Evolutionary conservation across 768 basidiomycete genomes (phyloP).

Genomic region (Tricholoma furcatifolium): DNA sequence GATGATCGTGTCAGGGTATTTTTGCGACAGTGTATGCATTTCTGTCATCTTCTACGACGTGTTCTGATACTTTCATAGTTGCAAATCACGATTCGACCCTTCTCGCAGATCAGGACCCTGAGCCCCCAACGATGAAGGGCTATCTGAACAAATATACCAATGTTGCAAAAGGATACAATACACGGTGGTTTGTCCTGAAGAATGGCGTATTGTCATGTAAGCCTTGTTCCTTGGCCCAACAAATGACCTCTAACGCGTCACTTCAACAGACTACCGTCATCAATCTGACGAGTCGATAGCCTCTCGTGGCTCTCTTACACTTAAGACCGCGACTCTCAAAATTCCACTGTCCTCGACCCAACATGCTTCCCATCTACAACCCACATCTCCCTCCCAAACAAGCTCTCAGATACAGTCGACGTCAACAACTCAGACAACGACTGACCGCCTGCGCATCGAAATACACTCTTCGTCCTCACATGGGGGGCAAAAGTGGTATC

Average conservation of each 20-base stretch:
- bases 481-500: constrained; percentile 70
- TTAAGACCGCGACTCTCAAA: constrained; percentile 75
- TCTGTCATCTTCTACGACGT: too few relatives aligned
- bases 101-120: constrained; percentile 40
- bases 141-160: constrained; percentile 93
- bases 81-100: constrained; percentile 79
- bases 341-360: constrained; percentile 22
- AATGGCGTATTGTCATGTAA: constrained; percentile 82
- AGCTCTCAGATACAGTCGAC: not conserved
- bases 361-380: not conserved
- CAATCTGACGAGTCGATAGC: constrained; percentile 89
- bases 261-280: constrained; percentile 72
- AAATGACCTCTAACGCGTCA: not conserved
- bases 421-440: constrained; percentile 15
- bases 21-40: constrained; percentile 72
- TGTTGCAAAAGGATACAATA: constrained; percentile 85
- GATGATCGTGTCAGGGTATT: constrained; percentile 84
- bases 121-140: constrained; percentile 66
- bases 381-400: not conserved
- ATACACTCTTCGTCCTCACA: constrained; percentile 50
- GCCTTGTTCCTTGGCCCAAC: constrained; percentile 25
- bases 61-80: constrained; percentile 38
- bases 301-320: constrained; percentile 83
- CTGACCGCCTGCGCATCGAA: constrained; percentile 78
- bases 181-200: constrained; percentile 90